Percentiles rank a stretch among this genome's conserved stretches.
phyloP scores from a whole-genome alignment of 2,329 filamentous ascomycete genomes.

The Xylaria sp. region DNA sequence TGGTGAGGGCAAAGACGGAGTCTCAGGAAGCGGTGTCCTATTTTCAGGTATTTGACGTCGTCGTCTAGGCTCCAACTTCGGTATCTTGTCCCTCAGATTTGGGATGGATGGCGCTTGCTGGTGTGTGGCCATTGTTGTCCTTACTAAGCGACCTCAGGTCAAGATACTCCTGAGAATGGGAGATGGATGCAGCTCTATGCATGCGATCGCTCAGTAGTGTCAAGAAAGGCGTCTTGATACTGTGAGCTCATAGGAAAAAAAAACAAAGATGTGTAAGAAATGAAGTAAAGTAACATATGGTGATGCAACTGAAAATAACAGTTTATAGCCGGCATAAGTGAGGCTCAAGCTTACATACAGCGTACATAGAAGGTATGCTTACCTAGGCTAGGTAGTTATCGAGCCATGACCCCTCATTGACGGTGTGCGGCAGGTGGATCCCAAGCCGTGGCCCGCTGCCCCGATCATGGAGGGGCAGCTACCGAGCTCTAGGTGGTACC shows the following conservation, averaged over 20 bases:
- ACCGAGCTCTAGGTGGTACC: not conserved
- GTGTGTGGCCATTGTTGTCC: slow-evolving; percentile 44
- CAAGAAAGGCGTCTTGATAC: not conserved
- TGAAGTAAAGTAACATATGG: not conserved
- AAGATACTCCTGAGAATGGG: not conserved
- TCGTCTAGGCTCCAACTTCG: slow-evolving; percentile 74
- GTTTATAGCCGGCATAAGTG: not conserved
- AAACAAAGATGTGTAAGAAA: not conserved
- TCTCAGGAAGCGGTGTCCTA: slow-evolving; percentile 75
- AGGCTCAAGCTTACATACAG: slow-evolving; percentile 22
- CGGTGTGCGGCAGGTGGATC: slow-evolving; percentile 2
- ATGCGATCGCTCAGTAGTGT: not conserved
- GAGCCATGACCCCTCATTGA: slow-evolving; percentile 10
- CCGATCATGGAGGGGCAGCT: slow-evolving; percentile 4
- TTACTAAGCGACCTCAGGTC: not conserved
- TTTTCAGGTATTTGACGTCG: slow-evolving; percentile 64
- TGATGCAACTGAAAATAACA: not conserved
- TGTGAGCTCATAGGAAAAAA: not conserved
- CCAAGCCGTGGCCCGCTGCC: not conserved
- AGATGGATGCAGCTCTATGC: not conserved
- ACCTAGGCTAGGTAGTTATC: too few species aligned
- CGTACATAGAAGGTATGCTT: not conserved
- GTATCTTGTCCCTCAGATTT: slow-evolving; percentile 68
- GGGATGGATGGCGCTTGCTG: slow-evolving; percentile 52
- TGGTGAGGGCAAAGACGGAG: slow-evolving; percentile 76